Conservation (phyloP, 768 basidiomycete species). For the Boletus rubroflammeus region DNA sequence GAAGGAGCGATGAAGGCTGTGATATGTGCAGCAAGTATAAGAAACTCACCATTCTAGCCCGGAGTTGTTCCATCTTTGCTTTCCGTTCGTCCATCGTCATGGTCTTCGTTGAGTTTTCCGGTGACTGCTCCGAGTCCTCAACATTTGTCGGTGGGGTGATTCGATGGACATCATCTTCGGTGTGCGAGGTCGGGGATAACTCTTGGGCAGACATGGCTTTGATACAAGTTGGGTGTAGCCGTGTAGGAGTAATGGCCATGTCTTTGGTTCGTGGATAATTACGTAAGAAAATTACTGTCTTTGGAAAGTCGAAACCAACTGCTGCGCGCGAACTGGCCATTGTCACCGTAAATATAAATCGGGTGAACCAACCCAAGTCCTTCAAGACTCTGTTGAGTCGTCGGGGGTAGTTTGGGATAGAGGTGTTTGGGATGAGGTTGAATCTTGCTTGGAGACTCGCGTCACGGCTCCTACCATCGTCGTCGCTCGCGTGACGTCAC, state of each 20-base stretch:
- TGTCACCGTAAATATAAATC: too few species aligned
- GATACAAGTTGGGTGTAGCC: neutral
- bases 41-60: conserved; percentile 67
- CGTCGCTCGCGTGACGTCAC: conserved; percentile 5
- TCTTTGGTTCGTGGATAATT: neutral
- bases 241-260: neutral
- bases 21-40: neutral
- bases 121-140: conserved; percentile 29
- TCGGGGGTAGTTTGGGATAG: conserved; percentile 31
- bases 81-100: conserved; percentile 69
- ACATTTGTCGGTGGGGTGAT: conserved; percentile 7
- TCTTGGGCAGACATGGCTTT: conserved; percentile 12
- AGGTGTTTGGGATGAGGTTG: conserved; percentile 35
- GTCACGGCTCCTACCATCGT: neutral
- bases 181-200: conserved; percentile 1
- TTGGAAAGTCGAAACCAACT: too few species aligned
- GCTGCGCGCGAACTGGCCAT: conserved; percentile 31
- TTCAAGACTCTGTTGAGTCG: conserved; percentile 18
- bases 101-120: conserved; percentile 18
- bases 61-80: conserved; percentile 71
- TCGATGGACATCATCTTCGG: neutral
- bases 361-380: conserved; percentile 36
- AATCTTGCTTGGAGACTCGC: conserved; percentile 25
- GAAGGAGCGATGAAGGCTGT: neutral
- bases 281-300: conserved; percentile 3